Percentiles rank a stretch among this genome's conserved stretches.
phyloP scores from a whole-genome alignment of 2,329 filamentous ascomycete species.

The Cytospora schulzeri region DNA sequence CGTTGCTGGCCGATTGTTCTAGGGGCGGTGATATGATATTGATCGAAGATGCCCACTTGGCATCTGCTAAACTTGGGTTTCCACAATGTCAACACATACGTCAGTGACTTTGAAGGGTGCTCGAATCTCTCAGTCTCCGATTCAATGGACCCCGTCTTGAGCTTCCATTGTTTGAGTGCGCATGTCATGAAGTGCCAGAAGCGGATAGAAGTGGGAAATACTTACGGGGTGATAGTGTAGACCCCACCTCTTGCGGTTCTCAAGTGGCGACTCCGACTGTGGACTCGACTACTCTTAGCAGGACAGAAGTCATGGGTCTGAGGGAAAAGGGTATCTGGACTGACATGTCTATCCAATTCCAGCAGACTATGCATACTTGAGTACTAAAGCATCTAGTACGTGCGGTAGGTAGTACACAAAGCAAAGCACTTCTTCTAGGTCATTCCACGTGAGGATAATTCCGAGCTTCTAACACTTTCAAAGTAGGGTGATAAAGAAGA shows the following conservation, averaged over 20 bases:
- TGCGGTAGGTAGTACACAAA: too few species aligned
- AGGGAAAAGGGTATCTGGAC: background rate
- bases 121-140: background rate
- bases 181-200: background rate
- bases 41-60: conserved; percentile 52
- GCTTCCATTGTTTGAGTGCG: background rate
- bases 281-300: background rate
- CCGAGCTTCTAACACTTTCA: too few species aligned
- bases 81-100: conserved; percentile 63
- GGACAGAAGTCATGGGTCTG: background rate
- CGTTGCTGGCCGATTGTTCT: background rate
- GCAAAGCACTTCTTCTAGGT: too few species aligned
- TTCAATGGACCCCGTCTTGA: background rate
- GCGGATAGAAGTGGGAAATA: background rate
- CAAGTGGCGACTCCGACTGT: too few species aligned
- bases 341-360: background rate
- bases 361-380: background rate
- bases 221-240: background rate
- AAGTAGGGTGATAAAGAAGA: background rate
- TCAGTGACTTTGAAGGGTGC: conserved; percentile 69
- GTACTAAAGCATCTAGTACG: background rate
- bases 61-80: conserved; percentile 61
- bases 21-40: background rate
- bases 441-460: too few species aligned
- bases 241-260: background rate